A percentile compares a stretch with the other conserved stretches of the same genome.
phyloP scores from a whole-genome alignment of 441 rosid species.

The Adansonia grandidieri region DNA sequence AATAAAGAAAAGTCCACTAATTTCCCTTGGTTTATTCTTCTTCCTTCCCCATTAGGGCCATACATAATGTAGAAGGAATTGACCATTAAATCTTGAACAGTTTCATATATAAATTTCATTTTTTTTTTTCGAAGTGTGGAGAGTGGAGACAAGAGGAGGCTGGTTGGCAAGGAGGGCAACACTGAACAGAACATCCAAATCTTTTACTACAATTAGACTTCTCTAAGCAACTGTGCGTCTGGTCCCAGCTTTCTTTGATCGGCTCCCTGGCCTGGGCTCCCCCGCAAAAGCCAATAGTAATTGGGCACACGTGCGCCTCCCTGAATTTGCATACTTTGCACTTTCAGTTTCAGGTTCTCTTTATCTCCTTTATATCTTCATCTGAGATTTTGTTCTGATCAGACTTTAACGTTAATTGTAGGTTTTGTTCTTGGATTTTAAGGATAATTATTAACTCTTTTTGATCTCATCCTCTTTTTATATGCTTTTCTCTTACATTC shows the following conservation, averaged over 20 bases:
- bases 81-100: constrained; percentile 15
- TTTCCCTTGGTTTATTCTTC: background rate
- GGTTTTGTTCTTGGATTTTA: background rate
- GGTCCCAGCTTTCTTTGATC: constrained; percentile 37
- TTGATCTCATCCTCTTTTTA: constrained; percentile 15
- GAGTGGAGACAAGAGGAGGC: constrained; percentile 12
- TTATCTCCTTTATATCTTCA: background rate
- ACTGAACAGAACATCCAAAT: constrained; percentile 13
- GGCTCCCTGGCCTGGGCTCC: constrained; percentile 28
- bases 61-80: background rate
- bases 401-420: background rate
- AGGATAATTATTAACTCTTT: background rate
- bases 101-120: background rate
- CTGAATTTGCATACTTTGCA: constrained; percentile 15
- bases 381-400: constrained; percentile 24
- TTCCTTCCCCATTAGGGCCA: background rate
- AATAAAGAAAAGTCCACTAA: background rate
- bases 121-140: background rate
- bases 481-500: background rate
- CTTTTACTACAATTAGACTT: background rate
- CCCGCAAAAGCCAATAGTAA: constrained; percentile 6
- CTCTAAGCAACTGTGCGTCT: constrained; percentile 24
- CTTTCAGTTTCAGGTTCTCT: constrained; percentile 41
- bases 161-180: constrained; percentile 36
- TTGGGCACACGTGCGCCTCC: constrained; percentile 37